Percentiles rank a stretch among this genome's conserved stretches.
phyloP scores from a whole-genome alignment of 2,329 filamentous ascomycete genomes.

The Lasiodiplodia gonubiensis region DNA sequence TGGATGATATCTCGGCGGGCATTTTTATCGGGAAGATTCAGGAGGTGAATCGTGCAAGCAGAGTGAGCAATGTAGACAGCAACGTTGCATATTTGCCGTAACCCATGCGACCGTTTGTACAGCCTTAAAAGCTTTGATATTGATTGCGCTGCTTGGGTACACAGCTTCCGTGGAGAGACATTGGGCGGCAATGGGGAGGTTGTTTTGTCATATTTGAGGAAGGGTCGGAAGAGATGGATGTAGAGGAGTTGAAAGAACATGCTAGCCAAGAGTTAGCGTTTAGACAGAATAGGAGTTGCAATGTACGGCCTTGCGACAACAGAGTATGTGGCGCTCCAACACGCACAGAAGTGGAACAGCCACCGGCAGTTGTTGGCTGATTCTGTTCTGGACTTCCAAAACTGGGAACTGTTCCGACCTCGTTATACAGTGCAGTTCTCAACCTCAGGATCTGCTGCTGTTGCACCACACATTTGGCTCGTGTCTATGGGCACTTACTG shows the following conservation, averaged over 20 bases:
- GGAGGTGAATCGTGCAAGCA: conserved; percentile 90
- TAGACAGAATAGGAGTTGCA: not conserved
- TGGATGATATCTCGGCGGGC: conserved; percentile 88
- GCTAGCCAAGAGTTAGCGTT: conserved; percentile 56
- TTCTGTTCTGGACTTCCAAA: not conserved
- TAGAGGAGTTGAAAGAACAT: conserved; percentile 98
- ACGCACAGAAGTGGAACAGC: not conserved
- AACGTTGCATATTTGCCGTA: conserved; percentile 95
- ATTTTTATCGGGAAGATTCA: conserved; percentile 92
- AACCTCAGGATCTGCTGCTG: not conserved
- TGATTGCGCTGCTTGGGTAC: conserved; percentile 83
- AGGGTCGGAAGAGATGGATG: conserved; percentile 93
- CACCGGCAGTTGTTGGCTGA: not conserved
- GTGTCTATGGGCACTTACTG: conserved; percentile 70
- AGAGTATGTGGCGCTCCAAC: not conserved
- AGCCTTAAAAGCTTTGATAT: conserved; percentile 94
- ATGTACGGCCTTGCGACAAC: not conserved
- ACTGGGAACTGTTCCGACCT: not conserved
- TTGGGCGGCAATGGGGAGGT: conserved; percentile 84
- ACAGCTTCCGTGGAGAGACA: conserved; percentile 88
- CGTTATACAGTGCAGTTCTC: not conserved
- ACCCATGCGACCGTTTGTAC: conserved; percentile 89
- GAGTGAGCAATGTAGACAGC: conserved; percentile 95
- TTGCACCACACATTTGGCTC: too few relatives aligned
- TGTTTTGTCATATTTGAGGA: conserved; percentile 84